phyloP scores from a whole-genome alignment of 2,329 filamentous ascomycete genomes.

The Periglandula ipomoeae region DNA sequence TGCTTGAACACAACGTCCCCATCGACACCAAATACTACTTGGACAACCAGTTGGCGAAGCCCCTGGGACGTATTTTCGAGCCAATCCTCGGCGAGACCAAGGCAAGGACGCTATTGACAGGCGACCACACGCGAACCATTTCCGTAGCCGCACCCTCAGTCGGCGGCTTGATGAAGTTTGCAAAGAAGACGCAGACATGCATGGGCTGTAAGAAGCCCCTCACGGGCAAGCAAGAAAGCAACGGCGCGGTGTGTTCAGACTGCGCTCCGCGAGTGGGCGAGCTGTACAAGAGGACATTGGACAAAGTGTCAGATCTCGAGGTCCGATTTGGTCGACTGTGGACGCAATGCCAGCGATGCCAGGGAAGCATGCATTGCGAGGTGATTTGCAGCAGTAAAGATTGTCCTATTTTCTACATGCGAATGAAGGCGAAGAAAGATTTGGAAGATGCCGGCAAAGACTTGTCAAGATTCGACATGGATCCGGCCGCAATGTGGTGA shows the following conservation, averaged over 20 bases:
- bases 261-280: slow-evolving; percentile 81
- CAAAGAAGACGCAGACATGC: slow-evolving; percentile 95
- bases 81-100: slow-evolving; percentile 93
- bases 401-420: slow-evolving; percentile 84
- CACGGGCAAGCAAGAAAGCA: slow-evolving; percentile 65
- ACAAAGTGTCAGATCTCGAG: slow-evolving; percentile 84
- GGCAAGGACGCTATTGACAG: slow-evolving; percentile 74
- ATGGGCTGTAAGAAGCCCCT: slow-evolving; percentile 99
- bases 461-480: slow-evolving; percentile 78
- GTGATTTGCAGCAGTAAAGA: slow-evolving; percentile 68
- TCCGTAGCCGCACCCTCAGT: slow-evolving; percentile 84
- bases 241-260: slow-evolving; percentile 80
- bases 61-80: slow-evolving; percentile 90
- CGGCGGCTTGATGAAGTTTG: slow-evolving; percentile 95
- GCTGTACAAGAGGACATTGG: slow-evolving; percentile 84
- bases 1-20: slow-evolving; percentile 93
- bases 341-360: slow-evolving; percentile 5
- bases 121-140: slow-evolving; percentile 91
- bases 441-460: slow-evolving; percentile 92
- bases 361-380: slow-evolving; percentile 84
- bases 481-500: slow-evolving; percentile 58
- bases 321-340: slow-evolving; percentile 61
- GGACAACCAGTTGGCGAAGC: slow-evolving; percentile 95
- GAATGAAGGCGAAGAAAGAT: slow-evolving; percentile 99
- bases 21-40: slow-evolving; percentile 99